Base-by-base conservation (phyloP, 208 protist genomes). In the Strigomonas culicis region DNA sequence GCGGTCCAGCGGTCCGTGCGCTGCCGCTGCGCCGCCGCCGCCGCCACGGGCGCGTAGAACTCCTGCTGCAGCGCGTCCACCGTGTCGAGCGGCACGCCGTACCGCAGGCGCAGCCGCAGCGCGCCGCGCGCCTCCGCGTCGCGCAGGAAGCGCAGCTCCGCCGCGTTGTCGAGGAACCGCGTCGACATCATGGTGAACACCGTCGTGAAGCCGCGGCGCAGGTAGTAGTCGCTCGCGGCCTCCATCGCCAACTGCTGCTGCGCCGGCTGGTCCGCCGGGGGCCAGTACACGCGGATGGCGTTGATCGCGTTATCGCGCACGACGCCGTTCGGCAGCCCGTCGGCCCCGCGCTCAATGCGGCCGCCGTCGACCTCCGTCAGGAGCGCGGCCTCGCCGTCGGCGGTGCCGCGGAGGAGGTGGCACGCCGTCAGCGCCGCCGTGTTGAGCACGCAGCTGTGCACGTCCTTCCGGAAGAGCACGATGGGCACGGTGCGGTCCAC, bases 401-500 rank as follows among this genome's bases (percentile, higher is more conserved):
- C 39, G 11, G 71, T 67, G 24, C 73, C 70, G 21, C 72, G 68
- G 31, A 82, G 80, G 44, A 88, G 82, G 51, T 80, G 70, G 43
- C 71, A 75, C 24, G 27, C 56, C 4, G 63, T 68, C 39, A 92
- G 66, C 15, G 81, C 81, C 27, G 70, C 69, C 1, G 69, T 72
- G 66, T 86, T 92, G 51, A 82, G 66, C 7, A 92, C 74, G 8
- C 55, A 78, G 7, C 72, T 74, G 69, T 92, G 85, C 17, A 75
- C 63, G 52, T 84, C 77, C 53, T 79, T 78, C 47, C 79, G 71
- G 59, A 72, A 79, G 44, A 92, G 70, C 43, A 84, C 70, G 2
- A 89, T 67, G 11, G 77, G 79, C 22, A 82, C 66, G 7, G 63
- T 59, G 1, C 62, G 34, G 41, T 63, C 66, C 7, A 89, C 74